Evolutionary conservation across 176 grass and related monocot species (phyloP).

Genomic region (Rhynchospora pubera): DNA sequence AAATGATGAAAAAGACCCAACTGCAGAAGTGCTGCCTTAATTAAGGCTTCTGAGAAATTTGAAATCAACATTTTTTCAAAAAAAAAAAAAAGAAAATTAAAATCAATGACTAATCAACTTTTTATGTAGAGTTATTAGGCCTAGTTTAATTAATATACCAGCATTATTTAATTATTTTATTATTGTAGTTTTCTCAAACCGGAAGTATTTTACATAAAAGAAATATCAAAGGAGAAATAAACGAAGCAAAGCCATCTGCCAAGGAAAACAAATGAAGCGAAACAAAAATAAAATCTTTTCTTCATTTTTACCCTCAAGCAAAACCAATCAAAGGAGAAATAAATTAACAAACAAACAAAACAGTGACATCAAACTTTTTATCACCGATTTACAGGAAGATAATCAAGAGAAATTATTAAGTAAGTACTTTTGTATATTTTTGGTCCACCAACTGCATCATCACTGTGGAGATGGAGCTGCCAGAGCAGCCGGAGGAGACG

Average conservation of each 20-base stretch:
- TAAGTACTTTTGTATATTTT: no score
- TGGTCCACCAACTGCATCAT: background rate
- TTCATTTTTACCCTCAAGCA: background rate
- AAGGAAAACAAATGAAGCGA: background rate
- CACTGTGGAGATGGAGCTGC: slow-evolving; percentile 29
- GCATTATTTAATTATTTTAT: background rate
- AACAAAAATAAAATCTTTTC: background rate
- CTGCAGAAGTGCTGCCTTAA: background rate
- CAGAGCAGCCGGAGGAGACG: background rate
- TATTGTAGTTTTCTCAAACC: background rate
- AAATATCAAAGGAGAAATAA: background rate
- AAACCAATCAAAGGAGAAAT: background rate
- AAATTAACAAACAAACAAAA: background rate
- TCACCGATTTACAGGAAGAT: background rate
- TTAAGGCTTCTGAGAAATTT: background rate
- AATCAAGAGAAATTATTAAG: background rate
- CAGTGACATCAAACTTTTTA: background rate
- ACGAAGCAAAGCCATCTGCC: background rate
- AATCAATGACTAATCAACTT: background rate
- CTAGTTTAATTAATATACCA: background rate
- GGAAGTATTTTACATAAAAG: background rate
- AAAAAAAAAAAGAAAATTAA: background rate
- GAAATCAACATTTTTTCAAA: background rate
- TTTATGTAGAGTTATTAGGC: background rate
- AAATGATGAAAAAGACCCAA: background rate